phyloP scores from a whole-genome alignment of 805 yeast species.

The Cyberlindnera meyerae region DNA sequence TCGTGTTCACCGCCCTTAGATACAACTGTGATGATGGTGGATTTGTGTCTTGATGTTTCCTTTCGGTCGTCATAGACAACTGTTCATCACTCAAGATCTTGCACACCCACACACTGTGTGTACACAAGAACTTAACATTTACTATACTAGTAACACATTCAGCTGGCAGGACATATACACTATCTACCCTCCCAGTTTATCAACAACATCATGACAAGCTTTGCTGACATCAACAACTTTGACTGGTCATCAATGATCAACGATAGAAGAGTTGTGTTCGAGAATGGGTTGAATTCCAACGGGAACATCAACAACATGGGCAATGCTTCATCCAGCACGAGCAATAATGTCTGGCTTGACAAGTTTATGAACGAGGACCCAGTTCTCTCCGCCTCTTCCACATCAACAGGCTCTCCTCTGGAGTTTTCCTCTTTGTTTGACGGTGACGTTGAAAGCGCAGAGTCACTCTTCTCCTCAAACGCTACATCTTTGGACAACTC shows the following conservation, averaged over 20 bases:
- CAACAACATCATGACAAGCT: conserved; percentile 24
- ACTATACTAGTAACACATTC: no score
- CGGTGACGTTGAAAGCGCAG: conserved; percentile 11
- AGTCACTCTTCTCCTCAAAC: conserved; percentile 23
- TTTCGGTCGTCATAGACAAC: no score
- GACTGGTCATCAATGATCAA: conserved; percentile 25
- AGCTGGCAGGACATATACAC: background rate
- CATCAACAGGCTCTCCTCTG: conserved; percentile 22
- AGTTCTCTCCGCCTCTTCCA: conserved; percentile 9
- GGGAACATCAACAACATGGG: no score
- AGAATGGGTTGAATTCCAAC: no score
- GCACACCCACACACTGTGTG: no score
- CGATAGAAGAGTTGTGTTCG: background rate
- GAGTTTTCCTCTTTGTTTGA: conserved; percentile 27
- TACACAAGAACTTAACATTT: no score
- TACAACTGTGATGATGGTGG: no score
- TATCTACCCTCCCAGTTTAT: no score
- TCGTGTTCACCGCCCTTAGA: no score
- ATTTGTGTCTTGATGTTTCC: no score
- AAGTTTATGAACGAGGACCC: conserved; percentile 17
- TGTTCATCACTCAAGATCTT: no score
- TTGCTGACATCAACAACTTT: conserved; percentile 19
- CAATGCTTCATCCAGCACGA: background rate
- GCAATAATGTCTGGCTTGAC: conserved; percentile 23
- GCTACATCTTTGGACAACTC: conserved; percentile 27